Evolutionary conservation across 345 rosid genomes (phyloP), one percentile per base, ranked within the genome.

Genomic region (Corchorus olitorius): DNA sequence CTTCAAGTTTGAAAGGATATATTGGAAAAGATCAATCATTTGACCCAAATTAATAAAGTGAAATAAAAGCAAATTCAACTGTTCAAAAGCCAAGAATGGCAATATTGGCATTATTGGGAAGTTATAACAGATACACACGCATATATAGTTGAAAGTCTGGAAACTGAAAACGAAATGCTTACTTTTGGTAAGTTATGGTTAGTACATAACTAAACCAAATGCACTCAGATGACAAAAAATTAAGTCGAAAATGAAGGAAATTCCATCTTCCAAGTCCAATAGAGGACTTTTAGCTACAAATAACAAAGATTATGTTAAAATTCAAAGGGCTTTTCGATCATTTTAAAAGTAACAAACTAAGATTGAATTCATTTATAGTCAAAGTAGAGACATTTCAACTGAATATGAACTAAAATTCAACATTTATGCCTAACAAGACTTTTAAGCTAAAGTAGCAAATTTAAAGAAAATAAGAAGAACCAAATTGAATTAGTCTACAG

Each of bases 1-100:
- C 84, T 77, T 78, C 78, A 77, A 60, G 59, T 50, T 82, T 77
- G 67, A 80, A 74, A 34, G 34, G 45, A 62, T 52, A 48, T 4
- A 74, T 16, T 4, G 20, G 48, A n/a, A 74, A 74, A 65, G 45
- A 74, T 49, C 70, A 74, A 72, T 54, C 37, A 72, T 43, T 55
- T 72, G 53, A 56, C 65, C 56, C 78, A 54, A 75, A 81, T 27
- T 27, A 27, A 27, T 52, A 70, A 60, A 71, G 61, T 33, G 20
- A 48, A 52, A 53, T 53, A 70, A 70, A 70, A 53, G 12, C 5
- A 53, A 10, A 52, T 53, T 10, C 34, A 70, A 50, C 50, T 50
- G 60, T 41, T 70, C 79, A 70, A 34, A 62, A 43, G 7, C 22
- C 62, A 55, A 61, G 58, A 34, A 76, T 33, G 58, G 62, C 70